A percentile compares a stretch with the other conserved stretches of the same genome.
These are phyloP conservation scores for Hirschfeldia incana DNA, from an alignment of 345 rosid genomes.

Conservation along the genomic window DNA sequence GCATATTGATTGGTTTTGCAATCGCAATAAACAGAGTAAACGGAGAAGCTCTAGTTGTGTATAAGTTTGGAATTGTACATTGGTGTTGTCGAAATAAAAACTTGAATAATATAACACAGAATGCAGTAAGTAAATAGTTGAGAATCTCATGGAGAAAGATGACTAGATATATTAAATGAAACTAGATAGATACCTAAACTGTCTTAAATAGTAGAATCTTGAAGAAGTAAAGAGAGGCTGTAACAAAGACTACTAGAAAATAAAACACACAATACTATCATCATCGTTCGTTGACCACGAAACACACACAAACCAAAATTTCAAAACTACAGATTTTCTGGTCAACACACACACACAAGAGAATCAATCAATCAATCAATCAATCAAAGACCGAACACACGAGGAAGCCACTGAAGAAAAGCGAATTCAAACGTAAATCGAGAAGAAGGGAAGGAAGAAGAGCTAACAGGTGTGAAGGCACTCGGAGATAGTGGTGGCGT, in stretches of 20 bases:
- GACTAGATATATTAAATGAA: not conserved
- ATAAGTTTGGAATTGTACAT: not conserved
- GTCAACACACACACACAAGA: not conserved
- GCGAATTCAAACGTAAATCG: conserved; percentile 27
- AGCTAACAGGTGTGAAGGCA: conserved; percentile 94
- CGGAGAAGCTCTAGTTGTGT: not conserved
- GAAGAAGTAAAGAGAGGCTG: not conserved
- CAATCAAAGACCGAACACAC: not conserved
- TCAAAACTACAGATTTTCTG: not conserved
- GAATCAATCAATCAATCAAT: not conserved
- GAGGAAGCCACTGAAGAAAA: not conserved
- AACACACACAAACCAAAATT: not conserved
- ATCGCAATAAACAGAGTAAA: not conserved
- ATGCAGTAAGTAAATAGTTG: not conserved
- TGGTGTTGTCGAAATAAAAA: not conserved
- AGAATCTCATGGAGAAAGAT: not conserved
- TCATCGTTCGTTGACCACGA: not conserved
- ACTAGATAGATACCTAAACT: not conserved
- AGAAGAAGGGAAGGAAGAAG: conserved; percentile 14
- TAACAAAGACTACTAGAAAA: too few species aligned
- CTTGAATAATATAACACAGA: not conserved
- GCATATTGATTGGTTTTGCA: not conserved
- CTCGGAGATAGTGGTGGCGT: conserved; percentile 91
- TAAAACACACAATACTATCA: too few species aligned
- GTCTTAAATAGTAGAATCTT: not conserved